Base-by-base conservation (phyloP, 208 protist genomes). In the Acanthamoeba sp. region DNA sequence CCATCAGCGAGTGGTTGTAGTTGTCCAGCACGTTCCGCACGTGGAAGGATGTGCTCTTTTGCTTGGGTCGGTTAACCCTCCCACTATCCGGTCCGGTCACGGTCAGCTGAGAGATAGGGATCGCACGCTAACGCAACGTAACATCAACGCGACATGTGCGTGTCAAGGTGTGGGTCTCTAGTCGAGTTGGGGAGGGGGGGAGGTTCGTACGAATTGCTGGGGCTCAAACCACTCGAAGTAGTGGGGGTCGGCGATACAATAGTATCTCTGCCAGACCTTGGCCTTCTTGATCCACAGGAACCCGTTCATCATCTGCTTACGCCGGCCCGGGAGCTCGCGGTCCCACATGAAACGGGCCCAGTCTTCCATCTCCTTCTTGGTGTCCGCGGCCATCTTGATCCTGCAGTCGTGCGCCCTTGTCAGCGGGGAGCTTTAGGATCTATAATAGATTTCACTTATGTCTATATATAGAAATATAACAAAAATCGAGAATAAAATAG, bases 151-250 rank as follows among this genome's bases (percentile, higher is more conserved):
- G 24, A 71, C 64, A 71, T 48, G 45, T 48, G 45, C 10, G 45
- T 48, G 3, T 2, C 10, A 10, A 14, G 45, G 3, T 48, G 45
- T 48, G 45, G 3, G 45, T 48, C 10, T 2, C 10, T 2, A 14
- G 45, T 48, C 10, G 45, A 14, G 45, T 48, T 48, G 45, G 3
- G 45, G 36, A 66, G 10, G 50, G 3, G 2, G 32, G 82, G 10
- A 29, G 57, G 48, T 6, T 36, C 59, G 57, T 91, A 91, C 84
- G n/a, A 91, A 64, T 18, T 91, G 24, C 52, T 71, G 32, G 24
- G 59, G 50, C 40, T 91, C 59, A n/a, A 91, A 91, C 84, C 84
- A 71, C 84, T 91, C 84, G 10, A 91, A 91, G 55, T 91, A 71
- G 59, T 64, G 20, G 38, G 50, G 7, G 57, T 91, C 55, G 48